These are phyloP conservation scores for Triglochin maritima DNA, from an alignment of 106 monocot species.

Conservation along the genomic window DNA sequence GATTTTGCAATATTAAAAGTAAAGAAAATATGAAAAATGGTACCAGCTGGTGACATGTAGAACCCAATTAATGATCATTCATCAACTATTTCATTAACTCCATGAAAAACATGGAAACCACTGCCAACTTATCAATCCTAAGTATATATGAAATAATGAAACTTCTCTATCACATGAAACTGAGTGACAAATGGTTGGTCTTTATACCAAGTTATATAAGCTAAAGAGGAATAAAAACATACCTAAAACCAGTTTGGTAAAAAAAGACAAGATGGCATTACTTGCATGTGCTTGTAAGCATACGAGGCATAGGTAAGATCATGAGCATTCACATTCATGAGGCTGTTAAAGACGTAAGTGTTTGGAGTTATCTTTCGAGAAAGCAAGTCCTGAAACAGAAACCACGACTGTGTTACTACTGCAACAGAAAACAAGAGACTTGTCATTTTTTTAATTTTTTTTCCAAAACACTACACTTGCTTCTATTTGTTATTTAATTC, in stretches of 20 bases:
- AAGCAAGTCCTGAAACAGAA: slow-evolving; percentile 62
- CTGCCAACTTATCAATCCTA: too few relatives aligned
- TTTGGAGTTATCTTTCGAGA: slow-evolving; percentile 59
- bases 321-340: slow-evolving; percentile 94
- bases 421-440: neutral
- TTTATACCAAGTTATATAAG: too few relatives aligned
- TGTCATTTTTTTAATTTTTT: neutral
- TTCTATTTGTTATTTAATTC: neutral
- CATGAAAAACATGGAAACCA: too few relatives aligned
- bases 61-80: too few relatives aligned
- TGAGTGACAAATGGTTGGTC: too few relatives aligned
- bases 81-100: too few relatives aligned
- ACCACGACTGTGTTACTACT: too few relatives aligned
- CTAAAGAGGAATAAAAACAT: neutral
- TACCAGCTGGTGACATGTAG: too few relatives aligned
- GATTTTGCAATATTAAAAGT: too few relatives aligned
- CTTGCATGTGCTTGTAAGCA: slow-evolving; percentile 85
- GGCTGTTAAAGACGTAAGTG: slow-evolving; percentile 78
- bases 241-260: slow-evolving; percentile 4
- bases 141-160: too few relatives aligned
- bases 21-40: too few relatives aligned
- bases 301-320: slow-evolving; percentile 76
- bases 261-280: slow-evolving; percentile 54
- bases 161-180: too few relatives aligned
- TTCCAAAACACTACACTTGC: neutral